A percentile compares a stretch with the other conserved stretches of the same genome.
Evolutionary conservation across 1,284 basidiomycete species (phyloP).

Genomic region (Sanghuangporus sanghuang): DNA sequence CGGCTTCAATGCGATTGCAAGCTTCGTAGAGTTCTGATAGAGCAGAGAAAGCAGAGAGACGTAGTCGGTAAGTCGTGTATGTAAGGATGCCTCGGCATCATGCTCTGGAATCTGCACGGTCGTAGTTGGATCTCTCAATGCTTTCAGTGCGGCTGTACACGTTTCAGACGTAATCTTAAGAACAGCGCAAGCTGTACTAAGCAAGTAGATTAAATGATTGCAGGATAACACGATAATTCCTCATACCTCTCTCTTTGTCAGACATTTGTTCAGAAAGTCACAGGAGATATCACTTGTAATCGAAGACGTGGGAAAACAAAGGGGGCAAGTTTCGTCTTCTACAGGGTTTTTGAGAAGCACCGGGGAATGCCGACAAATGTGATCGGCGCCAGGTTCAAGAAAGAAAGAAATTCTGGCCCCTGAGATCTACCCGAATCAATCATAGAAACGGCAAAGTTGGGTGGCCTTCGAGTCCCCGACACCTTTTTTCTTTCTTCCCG

Average conservation of each 20-base stretch:
- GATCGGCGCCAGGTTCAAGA: neutral
- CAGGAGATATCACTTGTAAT: neutral
- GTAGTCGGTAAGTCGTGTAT: conserved; percentile 36
- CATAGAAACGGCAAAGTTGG: too few species aligned
- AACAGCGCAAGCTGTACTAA: conserved; percentile 10
- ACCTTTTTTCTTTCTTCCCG: too few species aligned
- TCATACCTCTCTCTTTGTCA: conserved; percentile 13
- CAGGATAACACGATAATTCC: neutral
- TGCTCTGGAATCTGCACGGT: neutral
- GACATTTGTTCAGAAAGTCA: conserved; percentile 5
- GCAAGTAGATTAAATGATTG: neutral
- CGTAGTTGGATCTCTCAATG: conserved; percentile 7
- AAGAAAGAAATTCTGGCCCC: too few species aligned
- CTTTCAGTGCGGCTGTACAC: conserved; percentile 10
- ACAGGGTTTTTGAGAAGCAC: neutral
- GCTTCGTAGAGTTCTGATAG: conserved; percentile 56
- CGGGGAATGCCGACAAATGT: neutral
- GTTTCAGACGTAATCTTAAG: conserved; percentile 11
- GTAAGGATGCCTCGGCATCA: conserved; percentile 4
- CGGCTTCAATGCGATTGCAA: conserved; percentile 62
- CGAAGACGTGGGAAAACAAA: neutral
- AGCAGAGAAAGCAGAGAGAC: conserved; percentile 56
- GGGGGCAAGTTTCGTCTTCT: neutral
- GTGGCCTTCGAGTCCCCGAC: too few species aligned
- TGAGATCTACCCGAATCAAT: too few species aligned